These are phyloP conservation scores for Diaporthe sp. DNA, from an alignment of 2,329 filamentous ascomycete species.

Conservation along the genomic window DNA sequence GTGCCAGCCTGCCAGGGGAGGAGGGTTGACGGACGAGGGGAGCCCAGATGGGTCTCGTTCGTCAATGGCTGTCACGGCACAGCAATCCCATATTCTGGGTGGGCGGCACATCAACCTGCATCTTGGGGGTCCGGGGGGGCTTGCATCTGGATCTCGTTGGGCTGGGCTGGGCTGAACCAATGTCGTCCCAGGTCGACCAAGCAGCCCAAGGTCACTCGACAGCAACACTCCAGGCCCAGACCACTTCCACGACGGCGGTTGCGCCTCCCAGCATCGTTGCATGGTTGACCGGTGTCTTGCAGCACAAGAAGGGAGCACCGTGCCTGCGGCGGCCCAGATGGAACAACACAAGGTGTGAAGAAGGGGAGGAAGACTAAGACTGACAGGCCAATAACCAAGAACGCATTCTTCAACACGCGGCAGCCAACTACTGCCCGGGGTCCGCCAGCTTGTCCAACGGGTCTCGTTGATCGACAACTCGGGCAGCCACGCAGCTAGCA, in stretches of 20 bases:
- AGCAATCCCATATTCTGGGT: neutral
- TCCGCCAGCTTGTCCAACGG: neutral
- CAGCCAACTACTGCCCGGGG: neutral
- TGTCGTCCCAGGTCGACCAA: constrained; percentile 13
- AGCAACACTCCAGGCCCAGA: neutral
- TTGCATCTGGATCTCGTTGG: constrained; percentile 25
- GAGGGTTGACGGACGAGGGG: neutral
- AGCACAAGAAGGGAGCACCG: neutral
- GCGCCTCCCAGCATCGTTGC: neutral
- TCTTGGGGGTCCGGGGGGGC: neutral
- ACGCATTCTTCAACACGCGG: neutral
- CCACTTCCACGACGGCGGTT: constrained; percentile 6
- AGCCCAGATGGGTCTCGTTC: neutral
- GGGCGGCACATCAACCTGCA: constrained; percentile 10
- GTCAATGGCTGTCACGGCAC: constrained; percentile 1
- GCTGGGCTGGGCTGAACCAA: constrained; percentile 1
- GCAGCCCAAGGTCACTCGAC: constrained; percentile 20
- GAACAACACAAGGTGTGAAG: neutral
- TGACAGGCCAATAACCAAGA: neutral
- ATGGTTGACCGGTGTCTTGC: neutral
- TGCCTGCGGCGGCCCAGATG: neutral
- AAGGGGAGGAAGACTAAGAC: neutral
- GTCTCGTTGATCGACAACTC: neutral
- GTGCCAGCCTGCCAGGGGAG: neutral
- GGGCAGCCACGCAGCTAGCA: constrained; percentile 14